Evolutionary conservation across 306 rosid species (phyloP), one percentile per base, ranked within the genome.

Genomic region (Gastrolobium villosum): DNA sequence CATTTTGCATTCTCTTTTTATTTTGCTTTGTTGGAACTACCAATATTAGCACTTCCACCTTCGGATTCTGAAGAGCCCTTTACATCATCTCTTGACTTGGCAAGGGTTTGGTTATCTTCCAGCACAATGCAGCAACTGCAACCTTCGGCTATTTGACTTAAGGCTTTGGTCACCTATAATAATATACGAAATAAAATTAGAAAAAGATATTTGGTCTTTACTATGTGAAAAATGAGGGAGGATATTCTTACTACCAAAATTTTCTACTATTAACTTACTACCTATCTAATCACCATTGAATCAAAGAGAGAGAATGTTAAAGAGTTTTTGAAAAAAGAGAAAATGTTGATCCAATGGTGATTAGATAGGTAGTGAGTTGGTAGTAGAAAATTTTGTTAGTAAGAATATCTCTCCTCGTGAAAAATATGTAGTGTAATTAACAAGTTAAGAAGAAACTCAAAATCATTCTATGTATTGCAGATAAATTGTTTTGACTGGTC

Each of bases 111-210:
- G n/a, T n/a, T n/a, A n/a, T n/a, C n/a, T n/a, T n/a, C n/a, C n/a
- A n/a, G n/a, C n/a, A n/a, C 13, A 49, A 10, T 48, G 81, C 70
- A 46, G 57, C 84, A 10, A 43, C 39, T 44, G 55, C 77, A 67
- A 31, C 84, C 84, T 66, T 81, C 71, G 1, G 4, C 65, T 81
- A 81, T 81, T 63, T 81, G 59, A 30, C 7, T 37, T 15, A 81
- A 48, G 57, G 84, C 84, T 32, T 75, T 74, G 49, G 67, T 81
- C 72, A 74, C 84, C 84, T 81, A 57, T 49, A 0, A 53, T 37
- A 35, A 52, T 20, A 41, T 11, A 74, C 10, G 34, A 79, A 48
- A 72, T 1, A 39, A 66, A 65, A 63, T 62, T 44, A 64, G 35
- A 64, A 41, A 4, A 13, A 37, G 65, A 28, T 64, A 39, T 15